Evolutionary conservation across 75 land plant genomes (phyloP).

Genomic region (Pinus tabuliformis): DNA sequence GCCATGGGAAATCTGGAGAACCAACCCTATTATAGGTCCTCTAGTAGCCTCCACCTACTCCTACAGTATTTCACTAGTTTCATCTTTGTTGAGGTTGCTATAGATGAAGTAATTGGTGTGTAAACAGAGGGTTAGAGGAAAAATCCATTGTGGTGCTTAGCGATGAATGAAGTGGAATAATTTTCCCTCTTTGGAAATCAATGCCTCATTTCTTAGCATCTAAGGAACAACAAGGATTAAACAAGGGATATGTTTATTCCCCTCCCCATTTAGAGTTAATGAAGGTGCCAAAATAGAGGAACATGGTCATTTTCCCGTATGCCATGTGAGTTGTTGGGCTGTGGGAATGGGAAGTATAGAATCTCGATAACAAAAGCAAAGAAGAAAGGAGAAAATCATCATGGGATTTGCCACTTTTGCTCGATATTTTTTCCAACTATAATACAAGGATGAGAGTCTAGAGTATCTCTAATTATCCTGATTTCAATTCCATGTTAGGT

Average conservation of each 20-base stretch:
- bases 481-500: too few relatives aligned
- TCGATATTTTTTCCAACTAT: too few relatives aligned
- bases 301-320: slow-evolving; percentile 48
- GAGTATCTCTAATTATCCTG: too few relatives aligned
- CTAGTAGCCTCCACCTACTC: slow-evolving; percentile 67
- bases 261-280: slow-evolving; percentile 86
- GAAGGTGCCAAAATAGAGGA: slow-evolving; percentile 95
- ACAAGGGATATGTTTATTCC: slow-evolving; percentile 58
- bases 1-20: slow-evolving; percentile 60
- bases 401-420: too few relatives aligned
- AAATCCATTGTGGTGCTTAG: slow-evolving; percentile 94
- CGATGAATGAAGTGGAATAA: slow-evolving; percentile 73
- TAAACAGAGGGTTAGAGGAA: slow-evolving; percentile 83
- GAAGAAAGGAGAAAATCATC: too few relatives aligned
- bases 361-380: too few relatives aligned
- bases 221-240: slow-evolving; percentile 1
- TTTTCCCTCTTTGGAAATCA: slow-evolving; percentile 57
- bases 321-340: slow-evolving; percentile 23
- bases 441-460: too few relatives aligned
- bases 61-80: slow-evolving; percentile 70
- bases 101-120: slow-evolving; percentile 68
- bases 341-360: too few relatives aligned
- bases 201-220: slow-evolving; percentile 73
- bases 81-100: slow-evolving; percentile 57
- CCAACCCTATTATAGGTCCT: slow-evolving; percentile 57